Evolutionary conservation across 1,284 basidiomycete species (phyloP).

Genomic region (Trichosporon sp.): DNA sequence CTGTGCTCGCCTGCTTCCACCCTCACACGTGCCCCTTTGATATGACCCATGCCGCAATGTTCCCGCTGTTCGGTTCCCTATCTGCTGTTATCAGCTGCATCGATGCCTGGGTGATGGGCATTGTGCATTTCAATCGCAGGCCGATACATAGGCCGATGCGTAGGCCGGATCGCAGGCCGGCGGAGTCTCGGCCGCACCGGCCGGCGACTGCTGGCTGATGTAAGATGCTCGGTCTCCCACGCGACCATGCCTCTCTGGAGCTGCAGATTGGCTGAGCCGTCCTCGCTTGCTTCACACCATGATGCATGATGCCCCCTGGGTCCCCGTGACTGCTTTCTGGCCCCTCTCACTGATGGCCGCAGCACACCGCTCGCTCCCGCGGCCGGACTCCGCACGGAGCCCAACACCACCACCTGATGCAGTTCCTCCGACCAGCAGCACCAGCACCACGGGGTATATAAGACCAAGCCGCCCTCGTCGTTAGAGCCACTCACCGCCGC

Average conservation of each 20-base stretch:
- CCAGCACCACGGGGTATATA: neutral
- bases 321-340: neutral
- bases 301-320: neutral
- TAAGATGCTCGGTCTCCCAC: neutral
- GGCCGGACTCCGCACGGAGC: neutral
- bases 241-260: too few relatives aligned
- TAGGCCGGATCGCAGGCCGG: neutral
- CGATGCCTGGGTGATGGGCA: neutral
- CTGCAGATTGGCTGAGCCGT: neutral
- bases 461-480: neutral
- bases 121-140: neutral
- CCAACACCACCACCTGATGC: neutral
- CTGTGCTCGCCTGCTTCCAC: neutral
- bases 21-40: neutral
- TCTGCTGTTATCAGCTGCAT: neutral
- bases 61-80: neutral
- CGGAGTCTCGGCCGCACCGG: neutral
- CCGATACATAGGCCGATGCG: neutral
- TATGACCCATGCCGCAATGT: neutral
- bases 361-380: neutral
- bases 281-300: neutral
- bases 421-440: neutral
- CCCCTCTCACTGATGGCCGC: neutral
- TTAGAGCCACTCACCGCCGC: neutral
- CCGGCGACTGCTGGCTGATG: neutral